Conservation (phyloP, 179 eudicot genomes). For the Heliamphora pulchella region DNA sequence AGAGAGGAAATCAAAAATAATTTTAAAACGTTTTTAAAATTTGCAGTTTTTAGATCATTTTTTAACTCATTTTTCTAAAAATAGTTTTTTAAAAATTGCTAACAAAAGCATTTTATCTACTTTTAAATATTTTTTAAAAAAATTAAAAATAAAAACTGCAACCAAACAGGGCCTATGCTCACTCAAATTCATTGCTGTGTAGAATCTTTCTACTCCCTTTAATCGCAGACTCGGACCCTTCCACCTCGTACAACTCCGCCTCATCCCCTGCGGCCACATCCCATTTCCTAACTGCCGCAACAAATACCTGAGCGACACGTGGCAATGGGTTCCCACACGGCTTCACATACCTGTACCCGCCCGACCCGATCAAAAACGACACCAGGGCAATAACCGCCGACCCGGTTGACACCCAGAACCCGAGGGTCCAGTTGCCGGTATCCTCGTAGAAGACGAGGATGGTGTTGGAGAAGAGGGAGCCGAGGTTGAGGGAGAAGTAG, state of each 20-base stretch:
- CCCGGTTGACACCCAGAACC: slow-evolving; percentile 38
- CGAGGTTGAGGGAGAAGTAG: slow-evolving; percentile 47
- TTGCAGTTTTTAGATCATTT: no score
- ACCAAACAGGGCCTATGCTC: slow-evolving; percentile 11
- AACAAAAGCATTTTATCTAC: no score
- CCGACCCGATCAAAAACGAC: slow-evolving; percentile 33
- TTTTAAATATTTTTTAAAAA: no score
- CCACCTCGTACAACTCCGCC: slow-evolving; percentile 31
- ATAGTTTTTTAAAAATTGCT: no score
- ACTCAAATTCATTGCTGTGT: slow-evolving; percentile 38
- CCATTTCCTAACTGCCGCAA: slow-evolving; percentile 39
- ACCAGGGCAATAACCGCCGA: slow-evolving; percentile 35
- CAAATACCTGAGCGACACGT: slow-evolving; percentile 47
- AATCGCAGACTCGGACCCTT: slow-evolving; percentile 43
- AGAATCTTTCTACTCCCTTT: slow-evolving; percentile 48
- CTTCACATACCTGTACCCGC: slow-evolving; percentile 33
- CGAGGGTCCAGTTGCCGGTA: slow-evolving; percentile 43
- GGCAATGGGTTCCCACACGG: slow-evolving; percentile 53
- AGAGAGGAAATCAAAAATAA: no score
- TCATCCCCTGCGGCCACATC: slow-evolving; percentile 13
- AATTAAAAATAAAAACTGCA: background rate
- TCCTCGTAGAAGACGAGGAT: slow-evolving; percentile 48
- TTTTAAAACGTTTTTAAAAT: no score
- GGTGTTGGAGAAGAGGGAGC: slow-evolving; percentile 54
- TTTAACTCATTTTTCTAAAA: no score